Evolutionary conservation across 192 early-diverging fungal species (phyloP), one percentile per base, ranked within the genome.

Genomic region (Pilobolus umbonatus): DNA sequence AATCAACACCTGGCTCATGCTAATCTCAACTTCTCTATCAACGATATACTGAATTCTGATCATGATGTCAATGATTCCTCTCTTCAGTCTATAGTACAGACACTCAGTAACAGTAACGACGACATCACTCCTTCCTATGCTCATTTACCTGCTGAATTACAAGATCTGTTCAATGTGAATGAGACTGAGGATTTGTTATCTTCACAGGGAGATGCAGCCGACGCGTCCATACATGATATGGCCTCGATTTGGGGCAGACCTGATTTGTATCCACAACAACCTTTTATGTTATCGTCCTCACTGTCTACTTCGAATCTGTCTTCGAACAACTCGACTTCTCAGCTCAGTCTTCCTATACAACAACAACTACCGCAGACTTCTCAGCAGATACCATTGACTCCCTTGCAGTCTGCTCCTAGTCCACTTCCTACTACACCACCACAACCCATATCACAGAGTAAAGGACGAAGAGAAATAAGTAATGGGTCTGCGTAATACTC

Each of bases 61-160:
- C 39, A 44, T 40, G 47, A 36, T 31, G 35, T 34, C 11, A 52
- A 61, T 19, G 60, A 61, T 31, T 48, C 45, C 4, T 61, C 60
- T 14, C 52, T 61, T 42, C 60, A 61, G 29, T 52, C 47, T 15
- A 61, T 61, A 21, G 60, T 61, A 8, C 48, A 61, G 22, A 52
- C 47, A 21, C 28, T 61, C 7, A 61, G 45, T 31, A 57, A 32
- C 28, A 61, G 42, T 29, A 50, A 50, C 22, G 48, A 38, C 14
- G 57, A 48, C 21, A 53, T 12, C 15, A 38, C 52, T 14, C 32
- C 21, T 30, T 52, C 49, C 9, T 61, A 42, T 31, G 35, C 38
- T 38, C 38, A 61, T 51, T 32, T 61, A 31, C 60, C 60, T n/a
- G 39, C 49, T 19, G 60, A 52, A 61, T 28, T 61, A 0, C 60